phyloP scores from a whole-genome alignment of 805 yeast species.

The Lachancea meyersii region DNA sequence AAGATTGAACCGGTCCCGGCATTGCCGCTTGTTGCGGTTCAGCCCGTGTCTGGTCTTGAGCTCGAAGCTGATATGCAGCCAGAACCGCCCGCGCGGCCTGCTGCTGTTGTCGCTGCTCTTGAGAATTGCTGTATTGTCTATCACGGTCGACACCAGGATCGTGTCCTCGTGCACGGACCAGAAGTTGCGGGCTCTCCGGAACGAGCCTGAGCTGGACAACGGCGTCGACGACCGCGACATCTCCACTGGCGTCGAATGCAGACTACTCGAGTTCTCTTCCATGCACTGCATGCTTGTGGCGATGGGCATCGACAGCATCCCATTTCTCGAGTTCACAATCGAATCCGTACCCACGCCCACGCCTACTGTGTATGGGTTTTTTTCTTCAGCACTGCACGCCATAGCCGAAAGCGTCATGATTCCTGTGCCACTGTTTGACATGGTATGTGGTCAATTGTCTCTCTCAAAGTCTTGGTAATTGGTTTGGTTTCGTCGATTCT shows the following conservation, averaged over 20 bases:
- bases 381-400: constrained; percentile 8
- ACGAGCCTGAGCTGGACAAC: background rate
- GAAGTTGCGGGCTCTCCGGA: constrained; percentile 6
- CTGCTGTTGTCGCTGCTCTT: constrained; percentile 1
- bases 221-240: background rate
- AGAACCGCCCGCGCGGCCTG: constrained; percentile 8
- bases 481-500: no score
- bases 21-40: constrained; percentile 8
- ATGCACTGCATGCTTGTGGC: no score
- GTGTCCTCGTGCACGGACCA: constrained; percentile 9
- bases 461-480: no score
- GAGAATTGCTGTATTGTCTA: constrained; percentile 5
- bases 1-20: constrained; percentile 10
- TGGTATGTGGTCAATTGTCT: no score
- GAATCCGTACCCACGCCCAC: background rate
- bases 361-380: background rate
- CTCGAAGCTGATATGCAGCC: constrained; percentile 8
- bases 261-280: background rate
- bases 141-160: constrained; percentile 3
- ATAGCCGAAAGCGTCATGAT: constrained; percentile 7
- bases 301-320: no score
- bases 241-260: background rate
- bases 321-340: background rate
- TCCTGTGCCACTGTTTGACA: constrained; percentile 1
- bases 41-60: constrained; percentile 3